Evolutionary conservation across 768 basidiomycete species (phyloP).

Genomic region (Russula sp.): DNA sequence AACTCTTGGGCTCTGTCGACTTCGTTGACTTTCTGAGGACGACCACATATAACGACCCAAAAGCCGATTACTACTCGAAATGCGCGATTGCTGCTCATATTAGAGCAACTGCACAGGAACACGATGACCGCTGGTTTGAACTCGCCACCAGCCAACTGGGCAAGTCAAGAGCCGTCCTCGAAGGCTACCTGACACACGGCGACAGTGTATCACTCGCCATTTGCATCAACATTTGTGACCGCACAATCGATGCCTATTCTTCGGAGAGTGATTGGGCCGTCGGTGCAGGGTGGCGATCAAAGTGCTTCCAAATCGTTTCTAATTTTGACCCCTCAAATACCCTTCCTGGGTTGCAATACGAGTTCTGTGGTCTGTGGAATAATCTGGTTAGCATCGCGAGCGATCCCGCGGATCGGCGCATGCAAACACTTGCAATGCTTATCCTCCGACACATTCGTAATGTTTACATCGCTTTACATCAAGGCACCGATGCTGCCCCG

Average conservation of each 20-base stretch:
- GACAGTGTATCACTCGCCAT: too few relatives aligned
- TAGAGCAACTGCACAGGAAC: background rate
- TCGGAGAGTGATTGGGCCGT: background rate
- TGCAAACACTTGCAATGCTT: background rate
- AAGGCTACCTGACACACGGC: too few relatives aligned
- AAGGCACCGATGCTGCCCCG: too few relatives aligned
- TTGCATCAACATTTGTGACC: too few relatives aligned
- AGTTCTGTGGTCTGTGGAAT: conserved; percentile 7
- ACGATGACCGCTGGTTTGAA: too few relatives aligned
- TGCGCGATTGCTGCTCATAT: background rate
- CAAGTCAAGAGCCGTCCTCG: too few relatives aligned
- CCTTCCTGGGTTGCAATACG: background rate
- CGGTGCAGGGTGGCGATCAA: background rate
- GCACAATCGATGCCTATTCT: background rate
- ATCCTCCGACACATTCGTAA: background rate
- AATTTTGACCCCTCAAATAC: background rate
- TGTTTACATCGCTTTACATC: background rate
- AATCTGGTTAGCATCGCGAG: background rate
- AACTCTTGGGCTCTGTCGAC: background rate
- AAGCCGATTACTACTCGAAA: background rate
- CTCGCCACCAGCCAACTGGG: too few relatives aligned
- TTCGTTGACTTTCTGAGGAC: background rate
- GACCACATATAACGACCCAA: background rate
- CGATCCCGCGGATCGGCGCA: background rate
- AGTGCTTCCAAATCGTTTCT: background rate